Evolutionary conservation across 495 filamentous ascomycete genomes (phyloP).

Genomic region (Xylaria telfairii): DNA sequence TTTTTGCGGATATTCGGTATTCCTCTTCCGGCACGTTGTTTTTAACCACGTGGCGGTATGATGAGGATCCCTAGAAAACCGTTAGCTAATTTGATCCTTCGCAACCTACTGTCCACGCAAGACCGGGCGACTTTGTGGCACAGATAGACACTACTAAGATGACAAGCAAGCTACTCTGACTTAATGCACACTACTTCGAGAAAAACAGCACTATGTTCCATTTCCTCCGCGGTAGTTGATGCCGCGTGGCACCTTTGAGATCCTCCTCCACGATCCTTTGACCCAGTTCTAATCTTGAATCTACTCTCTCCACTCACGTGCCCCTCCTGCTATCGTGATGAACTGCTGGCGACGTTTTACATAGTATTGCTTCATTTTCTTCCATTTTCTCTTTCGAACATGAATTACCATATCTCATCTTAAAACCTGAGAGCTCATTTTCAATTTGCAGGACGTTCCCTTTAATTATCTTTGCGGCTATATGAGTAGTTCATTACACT

Average conservation of each 20-base stretch:
- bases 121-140: not conserved
- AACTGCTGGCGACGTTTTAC: not conserved
- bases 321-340: not conserved
- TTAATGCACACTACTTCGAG: not conserved
- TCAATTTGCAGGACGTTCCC: not conserved
- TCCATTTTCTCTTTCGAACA: not conserved
- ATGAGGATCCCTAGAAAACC: not conserved
- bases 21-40: not conserved
- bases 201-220: not conserved
- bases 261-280: not conserved
- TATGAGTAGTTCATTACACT: not conserved
- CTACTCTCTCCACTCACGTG: not conserved
- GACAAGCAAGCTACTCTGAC: not conserved
- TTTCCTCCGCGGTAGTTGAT: not conserved
- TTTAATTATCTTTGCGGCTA: not conserved
- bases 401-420: not conserved
- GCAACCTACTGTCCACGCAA: not conserved
- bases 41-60: not conserved
- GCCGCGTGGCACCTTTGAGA: not conserved
- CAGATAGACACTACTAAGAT: not conserved
- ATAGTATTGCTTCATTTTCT: not conserved
- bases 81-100: slow-evolving; percentile 10
- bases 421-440: not conserved
- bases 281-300: not conserved
- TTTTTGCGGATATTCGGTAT: not conserved